phyloP scores from a whole-genome alignment of 2,329 filamentous ascomycete genomes.

The Stenocarpella maydis region DNA sequence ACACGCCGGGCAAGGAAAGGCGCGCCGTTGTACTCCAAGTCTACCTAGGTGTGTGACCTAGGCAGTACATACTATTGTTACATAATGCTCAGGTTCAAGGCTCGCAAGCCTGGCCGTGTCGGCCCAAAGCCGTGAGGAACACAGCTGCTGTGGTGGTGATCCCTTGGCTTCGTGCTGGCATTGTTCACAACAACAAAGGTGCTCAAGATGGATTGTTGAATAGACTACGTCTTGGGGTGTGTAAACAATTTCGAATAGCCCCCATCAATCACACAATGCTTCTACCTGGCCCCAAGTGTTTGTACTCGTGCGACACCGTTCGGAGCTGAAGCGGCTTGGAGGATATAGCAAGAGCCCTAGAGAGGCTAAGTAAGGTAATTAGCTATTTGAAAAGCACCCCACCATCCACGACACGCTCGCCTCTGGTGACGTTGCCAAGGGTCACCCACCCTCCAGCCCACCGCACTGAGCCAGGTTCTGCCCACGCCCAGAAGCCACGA shows the following conservation, averaged over 20 bases:
- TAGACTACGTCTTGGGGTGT: too few relatives aligned
- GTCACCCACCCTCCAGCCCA: slow-evolving; percentile 1
- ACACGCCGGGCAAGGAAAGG: neutral
- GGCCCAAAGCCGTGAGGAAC: neutral
- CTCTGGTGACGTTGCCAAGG: slow-evolving; percentile 27
- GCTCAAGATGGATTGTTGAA: neutral
- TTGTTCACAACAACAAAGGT: neutral
- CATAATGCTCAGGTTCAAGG: too few relatives aligned
- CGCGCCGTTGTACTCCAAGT: neutral
- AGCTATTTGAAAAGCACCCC: slow-evolving; percentile 16
- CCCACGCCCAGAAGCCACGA: slow-evolving; percentile 20
- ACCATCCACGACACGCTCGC: slow-evolving; percentile 21
- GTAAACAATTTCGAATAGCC: too few relatives aligned
- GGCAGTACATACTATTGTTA: too few relatives aligned
- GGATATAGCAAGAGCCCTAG: too few relatives aligned
- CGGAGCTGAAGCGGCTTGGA: too few relatives aligned
- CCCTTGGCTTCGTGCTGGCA: neutral
- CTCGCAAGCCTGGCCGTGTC: too few relatives aligned
- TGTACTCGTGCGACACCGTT: too few relatives aligned
- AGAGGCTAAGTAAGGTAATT: neutral
- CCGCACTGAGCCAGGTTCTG: slow-evolving; percentile 11
- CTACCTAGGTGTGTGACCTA: too few relatives aligned
- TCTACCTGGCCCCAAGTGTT: neutral
- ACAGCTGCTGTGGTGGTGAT: too few relatives aligned
- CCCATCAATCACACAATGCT: neutral